Conservation (phyloP, 1,284 basidiomycete genomes). For the Ustilago hordei region DNA sequence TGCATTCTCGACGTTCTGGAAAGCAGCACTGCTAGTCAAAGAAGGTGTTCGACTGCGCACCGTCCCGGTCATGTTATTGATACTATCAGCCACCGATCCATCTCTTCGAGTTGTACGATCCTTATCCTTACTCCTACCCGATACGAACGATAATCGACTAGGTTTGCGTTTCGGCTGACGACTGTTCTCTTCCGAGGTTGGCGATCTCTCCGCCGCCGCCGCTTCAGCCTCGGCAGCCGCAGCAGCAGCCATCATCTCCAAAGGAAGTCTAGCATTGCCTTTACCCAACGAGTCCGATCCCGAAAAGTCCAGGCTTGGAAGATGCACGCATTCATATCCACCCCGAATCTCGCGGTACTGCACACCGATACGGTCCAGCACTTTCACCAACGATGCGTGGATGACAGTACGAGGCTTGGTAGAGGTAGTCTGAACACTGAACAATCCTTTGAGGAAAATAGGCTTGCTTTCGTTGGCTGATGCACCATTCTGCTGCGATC, state of each 20-base stretch:
- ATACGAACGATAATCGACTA: conserved; percentile 58
- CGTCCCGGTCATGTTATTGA: conserved; percentile 17
- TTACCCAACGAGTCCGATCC: conserved; percentile 47
- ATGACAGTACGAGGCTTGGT: conserved; percentile 86
- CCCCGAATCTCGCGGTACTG: conserved; percentile 89
- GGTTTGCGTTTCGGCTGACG: conserved; percentile 49
- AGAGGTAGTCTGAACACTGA: conserved; percentile 87
- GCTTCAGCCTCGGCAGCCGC: conserved; percentile 26
- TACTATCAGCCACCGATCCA: conserved; percentile 33
- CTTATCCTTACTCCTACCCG: conserved; percentile 46
- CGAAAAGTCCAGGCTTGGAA: conserved; percentile 84
- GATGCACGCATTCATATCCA: conserved; percentile 95
- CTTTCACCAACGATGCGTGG: conserved; percentile 84
- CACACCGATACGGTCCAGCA: conserved; percentile 92
- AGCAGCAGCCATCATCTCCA: conserved; percentile 38
- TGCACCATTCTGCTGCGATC: conserved; percentile 14
- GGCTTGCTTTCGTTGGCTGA: conserved; percentile 55
- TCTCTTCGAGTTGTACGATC: conserved; percentile 25
- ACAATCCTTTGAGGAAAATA: conserved; percentile 70
- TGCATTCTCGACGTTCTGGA: conserved; percentile 12
- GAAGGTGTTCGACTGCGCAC: conserved; percentile 33
- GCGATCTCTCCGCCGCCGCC: conserved; percentile 21
- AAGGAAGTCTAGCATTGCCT: conserved; percentile 57
- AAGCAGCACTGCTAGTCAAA: conserved; percentile 25
- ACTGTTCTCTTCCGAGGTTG: conserved; percentile 23